Base-by-base conservation (phyloP, 352 stramenopile species). In the Globisporangium takayamanum region DNA sequence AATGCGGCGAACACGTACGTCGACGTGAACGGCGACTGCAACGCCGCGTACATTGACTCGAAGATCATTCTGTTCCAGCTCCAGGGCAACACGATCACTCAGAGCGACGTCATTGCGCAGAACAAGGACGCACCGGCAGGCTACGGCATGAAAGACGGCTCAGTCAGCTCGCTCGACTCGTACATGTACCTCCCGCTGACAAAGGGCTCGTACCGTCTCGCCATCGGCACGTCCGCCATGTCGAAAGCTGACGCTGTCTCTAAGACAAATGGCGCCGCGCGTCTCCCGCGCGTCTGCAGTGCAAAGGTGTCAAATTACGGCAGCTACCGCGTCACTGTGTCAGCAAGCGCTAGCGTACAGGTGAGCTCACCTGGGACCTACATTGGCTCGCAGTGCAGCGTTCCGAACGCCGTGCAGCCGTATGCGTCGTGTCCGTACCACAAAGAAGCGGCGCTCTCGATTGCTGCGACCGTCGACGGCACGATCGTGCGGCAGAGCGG, bases 1-100 rank as follows among this genome's bases (percentile, higher is more conserved):
- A 66, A 53, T 20, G 69, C 63, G 0, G 25, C 36, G 18, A 53
- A 50, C 11, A 63, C 39, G 16, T 91, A 69, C 41, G 62, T 75
- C 4, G 79, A 91, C 59, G 67, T 91, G 18, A 89, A 91, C 48
- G 57, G 55, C 10, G 78, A 91, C 63, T 91, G 81, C 68, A 91
- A 84, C 46, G 77, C 81, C 26, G 72, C 69, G 10, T 85, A 79
- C 53, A 71, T 89, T 56, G 79, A 91, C 66, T 77, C 77, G 10
- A 72, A 69, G 10, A 75, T 91, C 50, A 62, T 85, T 4, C 62
- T 91, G 2, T 88, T 91, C 60, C 61, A 51, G 0, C 12, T 84
- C 0, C 61, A 63, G 18, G 52, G 22, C n/a, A 60, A 64, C 39
- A 30, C 25, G 0, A 53, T 78, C 2, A 57, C 48, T 20, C 65